A percentile compares a stretch with the other conserved stretches of the same genome.
Evolutionary conservation across 2,329 filamentous ascomycete genomes (phyloP).

Genomic region (Venturia effusa): DNA sequence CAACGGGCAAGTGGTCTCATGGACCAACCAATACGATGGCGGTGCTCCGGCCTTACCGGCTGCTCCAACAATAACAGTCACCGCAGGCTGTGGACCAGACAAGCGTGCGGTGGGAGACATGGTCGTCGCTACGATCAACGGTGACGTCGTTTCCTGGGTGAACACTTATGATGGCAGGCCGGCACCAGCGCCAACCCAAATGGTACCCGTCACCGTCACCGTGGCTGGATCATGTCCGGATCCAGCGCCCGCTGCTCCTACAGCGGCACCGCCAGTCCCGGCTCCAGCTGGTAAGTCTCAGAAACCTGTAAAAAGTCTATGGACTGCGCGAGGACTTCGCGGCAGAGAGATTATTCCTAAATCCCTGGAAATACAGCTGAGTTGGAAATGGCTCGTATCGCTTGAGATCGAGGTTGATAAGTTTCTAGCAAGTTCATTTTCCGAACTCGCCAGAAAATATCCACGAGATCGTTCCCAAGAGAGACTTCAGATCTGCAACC

Average conservation of each 20-base stretch:
- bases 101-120: conserved; percentile 3
- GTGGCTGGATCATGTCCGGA: not conserved
- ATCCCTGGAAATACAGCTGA: not conserved
- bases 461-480: not conserved
- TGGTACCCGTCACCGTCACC: not conserved
- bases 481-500: not conserved
- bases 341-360: not conserved
- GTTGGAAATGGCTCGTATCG: not conserved
- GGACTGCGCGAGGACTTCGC: not conserved
- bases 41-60: conserved; percentile 15
- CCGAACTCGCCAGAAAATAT: not conserved
- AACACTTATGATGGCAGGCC: not conserved
- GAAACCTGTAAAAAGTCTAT: not conserved
- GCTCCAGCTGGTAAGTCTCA: not conserved
- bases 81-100: conserved; percentile 9
- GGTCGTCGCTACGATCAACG: conserved; percentile 41
- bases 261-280: conserved; percentile 12
- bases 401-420: not conserved
- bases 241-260: conserved; percentile 4
- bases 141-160: conserved; percentile 45
- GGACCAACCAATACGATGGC: conserved; percentile 46
- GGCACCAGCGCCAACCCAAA: not conserved
- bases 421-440: not conserved
- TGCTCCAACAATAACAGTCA: conserved; percentile 12
- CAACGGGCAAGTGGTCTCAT: conserved; percentile 45